These are phyloP conservation scores for Penicillium sp. DNA, from an alignment of 2,329 filamentous ascomycete genomes.

Conservation along the genomic window DNA sequence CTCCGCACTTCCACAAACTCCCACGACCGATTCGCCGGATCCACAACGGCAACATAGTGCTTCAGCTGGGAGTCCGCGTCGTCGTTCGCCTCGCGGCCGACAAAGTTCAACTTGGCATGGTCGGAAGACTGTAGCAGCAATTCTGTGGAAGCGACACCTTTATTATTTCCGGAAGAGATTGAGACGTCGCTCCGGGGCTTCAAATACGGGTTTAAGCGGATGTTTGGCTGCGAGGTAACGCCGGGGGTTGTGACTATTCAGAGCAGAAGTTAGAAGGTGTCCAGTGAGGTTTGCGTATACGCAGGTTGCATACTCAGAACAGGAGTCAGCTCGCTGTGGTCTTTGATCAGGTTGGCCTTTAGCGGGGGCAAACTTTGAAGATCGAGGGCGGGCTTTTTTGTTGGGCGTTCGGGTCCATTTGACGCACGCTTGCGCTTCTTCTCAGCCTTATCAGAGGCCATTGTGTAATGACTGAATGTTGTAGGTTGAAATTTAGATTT, in stretches of 20 bases:
- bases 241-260: conserved; percentile 41
- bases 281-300: neutral
- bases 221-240: conserved; percentile 35
- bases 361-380: conserved; percentile 45
- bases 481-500: neutral
- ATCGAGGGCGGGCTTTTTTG: conserved; percentile 53
- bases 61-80: conserved; percentile 58
- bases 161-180: conserved; percentile 35
- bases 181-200: conserved; percentile 54
- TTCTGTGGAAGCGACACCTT: conserved; percentile 49
- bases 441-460: conserved; percentile 43
- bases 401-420: conserved; percentile 49
- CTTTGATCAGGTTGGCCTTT: conserved; percentile 52
- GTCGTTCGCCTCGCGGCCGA: conserved; percentile 56
- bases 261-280: neutral
- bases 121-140: conserved; percentile 65
- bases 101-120: conserved; percentile 65
- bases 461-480: conserved; percentile 20
- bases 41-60: conserved; percentile 66
- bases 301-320: conserved; percentile 50
- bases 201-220: conserved; percentile 49
- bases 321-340: conserved; percentile 54
- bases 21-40: conserved; percentile 58
- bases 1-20: conserved; percentile 60
- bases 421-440: conserved; percentile 59